A percentile compares a stretch with the other conserved stretches of the same genome.
Evolutionary conservation across 139 green algal genomes (phyloP).

Genomic region (Coelastrella sp.): DNA sequence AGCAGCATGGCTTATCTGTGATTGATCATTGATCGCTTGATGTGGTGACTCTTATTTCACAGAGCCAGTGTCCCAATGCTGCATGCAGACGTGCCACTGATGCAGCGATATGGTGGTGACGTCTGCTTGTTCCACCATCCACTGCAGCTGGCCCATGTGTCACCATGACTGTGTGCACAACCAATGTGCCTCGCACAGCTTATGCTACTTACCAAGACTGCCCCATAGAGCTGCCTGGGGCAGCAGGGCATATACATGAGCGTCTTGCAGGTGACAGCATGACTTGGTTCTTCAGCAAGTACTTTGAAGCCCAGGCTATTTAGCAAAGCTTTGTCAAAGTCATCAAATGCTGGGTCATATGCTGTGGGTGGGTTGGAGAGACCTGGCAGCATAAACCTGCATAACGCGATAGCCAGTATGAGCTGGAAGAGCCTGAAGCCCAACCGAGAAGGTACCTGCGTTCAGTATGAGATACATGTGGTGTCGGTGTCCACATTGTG

Average conservation of each 20-base stretch:
- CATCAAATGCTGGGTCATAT: slow-evolving; percentile 23
- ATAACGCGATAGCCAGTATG: not conserved
- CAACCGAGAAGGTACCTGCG: slow-evolving; percentile 1
- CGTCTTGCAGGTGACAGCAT: not conserved
- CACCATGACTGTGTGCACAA: not conserved
- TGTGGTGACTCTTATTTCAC: no score
- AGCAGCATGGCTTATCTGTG: not conserved
- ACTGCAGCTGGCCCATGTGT: not conserved
- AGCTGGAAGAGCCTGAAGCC: slow-evolving; percentile 20
- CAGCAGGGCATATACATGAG: slow-evolving; percentile 47
- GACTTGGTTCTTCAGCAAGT: not conserved
- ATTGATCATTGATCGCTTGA: no score
- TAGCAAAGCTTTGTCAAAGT: not conserved
- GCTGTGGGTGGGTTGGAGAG: not conserved
- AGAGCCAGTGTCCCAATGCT: no score
- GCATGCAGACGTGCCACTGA: no score
- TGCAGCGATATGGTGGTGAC: no score
- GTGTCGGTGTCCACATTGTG: no score
- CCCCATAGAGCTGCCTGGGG: slow-evolving; percentile 22
- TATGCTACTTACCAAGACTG: slow-evolving; percentile 18
- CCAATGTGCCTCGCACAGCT: not conserved
- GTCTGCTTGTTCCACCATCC: not conserved
- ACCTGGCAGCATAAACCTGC: slow-evolving; percentile 4
- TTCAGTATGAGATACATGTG: no score
- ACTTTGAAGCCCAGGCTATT: slow-evolving; percentile 1